A percentile compares a stretch with the other conserved stretches of the same genome.
Conservation (phyloP, 148 eudicot genomes). For the Amaranthus hypochondriacus region DNA sequence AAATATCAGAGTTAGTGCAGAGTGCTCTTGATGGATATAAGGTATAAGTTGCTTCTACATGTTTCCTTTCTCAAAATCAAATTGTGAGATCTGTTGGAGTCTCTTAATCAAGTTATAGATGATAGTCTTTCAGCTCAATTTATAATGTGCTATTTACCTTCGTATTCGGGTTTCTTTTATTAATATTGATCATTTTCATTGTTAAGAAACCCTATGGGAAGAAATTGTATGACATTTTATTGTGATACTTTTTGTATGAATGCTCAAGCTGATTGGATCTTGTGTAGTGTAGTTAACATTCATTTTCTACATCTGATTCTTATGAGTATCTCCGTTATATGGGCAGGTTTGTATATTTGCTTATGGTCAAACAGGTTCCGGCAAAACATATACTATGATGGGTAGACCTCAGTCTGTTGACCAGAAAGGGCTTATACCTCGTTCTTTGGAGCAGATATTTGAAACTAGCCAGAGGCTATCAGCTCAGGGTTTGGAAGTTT, state of each 20-base stretch:
- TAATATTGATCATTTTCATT: background rate
- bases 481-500: slow-evolving; percentile 65
- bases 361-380: slow-evolving; percentile 83
- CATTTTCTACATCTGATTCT: background rate
- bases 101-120: background rate
- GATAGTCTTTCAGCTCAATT: background rate
- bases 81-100: background rate
- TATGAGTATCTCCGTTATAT: background rate
- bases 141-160: background rate
- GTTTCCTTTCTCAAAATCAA: background rate
- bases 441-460: slow-evolving; percentile 71
- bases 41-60: slow-evolving; percentile 27
- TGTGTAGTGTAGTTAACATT: background rate
- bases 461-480: slow-evolving; percentile 59
- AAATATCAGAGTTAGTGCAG: slow-evolving; percentile 73
- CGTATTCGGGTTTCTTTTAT: background rate
- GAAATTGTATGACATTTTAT: background rate
- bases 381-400: slow-evolving; percentile 84
- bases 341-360: slow-evolving; percentile 77
- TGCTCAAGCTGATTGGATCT: background rate
- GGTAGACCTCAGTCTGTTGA: slow-evolving; percentile 56
- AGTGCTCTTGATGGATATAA: slow-evolving; percentile 91
- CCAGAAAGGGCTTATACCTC: slow-evolving; percentile 79
- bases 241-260: background rate
- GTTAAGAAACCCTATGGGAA: background rate